Base-by-base conservation (phyloP, 202 grass and related monocot genomes). In the Hordeum pubiflorum region DNA sequence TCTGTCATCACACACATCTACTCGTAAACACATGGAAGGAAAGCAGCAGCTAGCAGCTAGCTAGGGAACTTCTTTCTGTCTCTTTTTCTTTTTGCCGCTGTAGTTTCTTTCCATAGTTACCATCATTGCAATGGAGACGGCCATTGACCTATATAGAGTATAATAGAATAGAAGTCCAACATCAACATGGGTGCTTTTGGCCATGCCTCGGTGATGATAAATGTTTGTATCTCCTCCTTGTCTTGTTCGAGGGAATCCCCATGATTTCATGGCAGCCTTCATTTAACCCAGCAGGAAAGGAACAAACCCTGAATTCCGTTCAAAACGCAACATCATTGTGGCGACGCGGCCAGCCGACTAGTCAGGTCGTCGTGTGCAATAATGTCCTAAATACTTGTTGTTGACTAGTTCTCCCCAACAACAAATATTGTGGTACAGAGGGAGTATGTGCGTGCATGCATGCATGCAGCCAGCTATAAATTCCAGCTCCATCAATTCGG, bases 241-340 rank as follows among this genome's bases (percentile, higher is more conserved):
- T 86, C 79, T 86, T 82, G 67, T 86, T 69, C 22, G 1, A 8
- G 73, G 87, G 87, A 86, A 82, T 86, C 74, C 62, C 29, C 82
- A 82, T 86, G 74, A 86, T 89, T 86, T 78, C 74, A 86, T 86
- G 79, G 58, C 87, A 86, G 87, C 79, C 59, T 74, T 32, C 61
- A 32, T 65, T 10, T 2, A 70, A 11, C 23, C 21, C 75, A 72
- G 17, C 43, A 11, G 43, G 7, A 72, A 72, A 60, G 81, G 75
- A 79, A 58, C 58, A 20, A 50, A 52, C 10, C 32, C 23, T 13
- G 6, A 29, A 52, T 15, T 72, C 77, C 41, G 50, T 48, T 78
- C 68, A 79, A 86, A 89, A 83, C 33, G 13, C 60, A 3, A 10
- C 66, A 74, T 78, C 73, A 85, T 78, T 44, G 41, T 54, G 48